phyloP scores from a whole-genome alignment of 352 stramenopile genomes.

The Thraustochytrium sp. region DNA sequence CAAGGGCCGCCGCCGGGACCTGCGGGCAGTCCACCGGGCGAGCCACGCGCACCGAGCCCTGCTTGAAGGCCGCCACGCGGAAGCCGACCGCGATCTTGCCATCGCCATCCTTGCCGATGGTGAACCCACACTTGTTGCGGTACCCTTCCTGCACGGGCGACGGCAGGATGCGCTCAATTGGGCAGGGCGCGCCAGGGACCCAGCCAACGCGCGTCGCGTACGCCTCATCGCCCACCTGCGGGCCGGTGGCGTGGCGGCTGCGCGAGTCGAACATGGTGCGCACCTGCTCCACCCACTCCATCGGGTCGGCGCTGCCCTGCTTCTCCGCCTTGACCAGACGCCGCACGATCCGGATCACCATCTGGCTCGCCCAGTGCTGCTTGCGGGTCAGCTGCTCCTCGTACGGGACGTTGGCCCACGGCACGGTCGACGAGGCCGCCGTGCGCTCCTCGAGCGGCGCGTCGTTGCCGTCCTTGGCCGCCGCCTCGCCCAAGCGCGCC shows the following conservation, averaged over 20 bases:
- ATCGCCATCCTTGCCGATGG: slow-evolving; percentile 72
- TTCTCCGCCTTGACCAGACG: slow-evolving; percentile 19
- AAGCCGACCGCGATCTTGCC: slow-evolving; percentile 73
- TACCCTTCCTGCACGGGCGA: slow-evolving; percentile 78
- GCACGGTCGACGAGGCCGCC: slow-evolving; percentile 1
- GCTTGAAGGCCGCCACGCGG: slow-evolving; percentile 69
- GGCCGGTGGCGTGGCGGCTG: background rate
- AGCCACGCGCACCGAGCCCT: slow-evolving; percentile 44
- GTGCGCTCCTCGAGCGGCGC: background rate
- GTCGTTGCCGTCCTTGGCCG: background rate
- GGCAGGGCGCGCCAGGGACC: slow-evolving; percentile 56
- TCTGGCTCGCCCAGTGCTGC: background rate
- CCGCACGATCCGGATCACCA: background rate
- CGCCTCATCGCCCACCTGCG: background rate
- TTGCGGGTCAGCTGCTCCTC: slow-evolving; percentile 42
- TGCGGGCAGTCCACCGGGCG: background rate
- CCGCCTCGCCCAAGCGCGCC: background rate
- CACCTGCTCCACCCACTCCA: background rate
- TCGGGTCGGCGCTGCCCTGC: background rate
- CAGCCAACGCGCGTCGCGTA: background rate
- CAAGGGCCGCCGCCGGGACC: background rate
- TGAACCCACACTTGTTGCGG: slow-evolving; percentile 97
- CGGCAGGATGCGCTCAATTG: slow-evolving; percentile 72
- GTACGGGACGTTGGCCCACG: slow-evolving; percentile 21
- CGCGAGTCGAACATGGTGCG: background rate